Evolutionary conservation across 768 basidiomycete genomes (phyloP), one percentile per base, ranked within the genome.

Genomic region (Panaeolus cyanescens): DNA sequence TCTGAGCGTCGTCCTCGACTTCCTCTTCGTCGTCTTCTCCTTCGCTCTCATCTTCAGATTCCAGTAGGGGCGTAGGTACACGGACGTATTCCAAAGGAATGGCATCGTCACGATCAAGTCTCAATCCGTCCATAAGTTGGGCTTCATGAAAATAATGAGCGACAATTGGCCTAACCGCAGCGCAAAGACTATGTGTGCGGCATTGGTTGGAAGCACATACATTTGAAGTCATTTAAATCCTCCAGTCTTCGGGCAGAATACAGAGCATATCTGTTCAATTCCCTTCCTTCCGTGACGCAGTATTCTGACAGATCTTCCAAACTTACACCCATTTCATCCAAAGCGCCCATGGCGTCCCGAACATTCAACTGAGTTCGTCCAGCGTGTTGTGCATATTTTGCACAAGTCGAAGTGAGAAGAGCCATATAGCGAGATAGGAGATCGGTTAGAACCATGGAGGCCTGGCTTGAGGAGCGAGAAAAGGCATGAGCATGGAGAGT

Each of bases 401-500:
- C 87, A 68, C 87, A 88, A 6, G 90, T 85, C 1, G 83, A 77
- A 1, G 89, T 77, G 19, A 93, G 78, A 25, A 93, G 78, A 9
- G 82, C 65, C 59, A 93, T 77, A 72, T 93, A 94, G 59, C 90
- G 87, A 34, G 89, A 81, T 64, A 94, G 83, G 63, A 93, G 79
- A 74, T 90, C 91, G 12, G 90, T 89, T 53, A 94, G 80, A 17
- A 89, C 83, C 25, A 83, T 74, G 9, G 87, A 80, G 3, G 93
- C 91, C 68, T 90, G 88, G 1, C 85, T 75, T 2, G 93, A 94
- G 0, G 92, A 83, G 55, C 90, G 83, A 34, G 89, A 85, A 75
- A 95, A 94, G 63, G 82, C 81, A 65, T 93, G 86, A 0, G 91
- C 88, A 64, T 93, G 91, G 15, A 93, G 81, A 17, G 90, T 89